Evolutionary conservation across 1,284 basidiomycete species (phyloP).

Genomic region (Irpex sp.): DNA sequence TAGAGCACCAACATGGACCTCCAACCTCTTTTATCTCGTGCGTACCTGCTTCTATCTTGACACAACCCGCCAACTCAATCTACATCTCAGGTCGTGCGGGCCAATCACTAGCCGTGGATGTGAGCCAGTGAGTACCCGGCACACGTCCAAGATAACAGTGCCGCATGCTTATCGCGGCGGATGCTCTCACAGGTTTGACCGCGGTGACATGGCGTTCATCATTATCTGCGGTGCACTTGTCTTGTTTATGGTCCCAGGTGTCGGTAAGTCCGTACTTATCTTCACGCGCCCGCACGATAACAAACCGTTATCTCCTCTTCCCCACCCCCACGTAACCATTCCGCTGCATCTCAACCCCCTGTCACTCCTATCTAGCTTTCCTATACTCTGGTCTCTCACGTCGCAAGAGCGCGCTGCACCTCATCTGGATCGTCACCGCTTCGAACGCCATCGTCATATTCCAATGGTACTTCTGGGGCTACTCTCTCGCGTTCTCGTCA

Average conservation of each 20-base stretch:
- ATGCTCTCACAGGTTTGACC: slow-evolving; percentile 40
- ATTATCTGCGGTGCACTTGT: slow-evolving; percentile 78
- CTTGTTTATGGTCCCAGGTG: slow-evolving; percentile 73
- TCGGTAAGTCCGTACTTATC: slow-evolving; percentile 37
- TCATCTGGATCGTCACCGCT: slow-evolving; percentile 67
- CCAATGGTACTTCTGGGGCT: slow-evolving; percentile 89
- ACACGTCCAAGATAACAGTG: neutral
- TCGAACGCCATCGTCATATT: slow-evolving; percentile 79
- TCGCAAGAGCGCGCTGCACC: slow-evolving; percentile 63
- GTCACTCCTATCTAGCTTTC: slow-evolving; percentile 45
- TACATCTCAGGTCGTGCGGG: neutral
- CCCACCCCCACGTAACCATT: neutral
- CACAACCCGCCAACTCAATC: neutral
- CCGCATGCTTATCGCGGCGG: slow-evolving; percentile 4
- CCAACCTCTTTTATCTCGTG: neutral
- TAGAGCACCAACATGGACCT: slow-evolving; percentile 5
- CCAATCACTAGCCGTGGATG: slow-evolving; percentile 2
- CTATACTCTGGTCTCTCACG: slow-evolving; percentile 86
- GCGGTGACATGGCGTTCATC: slow-evolving; percentile 75
- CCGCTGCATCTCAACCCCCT: slow-evolving; percentile 1
- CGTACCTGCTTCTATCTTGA: neutral
- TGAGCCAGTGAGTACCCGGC: slow-evolving; percentile 11
- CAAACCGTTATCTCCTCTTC: neutral
- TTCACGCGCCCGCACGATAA: neutral
- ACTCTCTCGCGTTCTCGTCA: slow-evolving; percentile 76